These are phyloP conservation scores for Paraglomus brasilianum DNA, from an alignment of 192 early-diverging fungal genomes.

Conservation along the genomic window DNA sequence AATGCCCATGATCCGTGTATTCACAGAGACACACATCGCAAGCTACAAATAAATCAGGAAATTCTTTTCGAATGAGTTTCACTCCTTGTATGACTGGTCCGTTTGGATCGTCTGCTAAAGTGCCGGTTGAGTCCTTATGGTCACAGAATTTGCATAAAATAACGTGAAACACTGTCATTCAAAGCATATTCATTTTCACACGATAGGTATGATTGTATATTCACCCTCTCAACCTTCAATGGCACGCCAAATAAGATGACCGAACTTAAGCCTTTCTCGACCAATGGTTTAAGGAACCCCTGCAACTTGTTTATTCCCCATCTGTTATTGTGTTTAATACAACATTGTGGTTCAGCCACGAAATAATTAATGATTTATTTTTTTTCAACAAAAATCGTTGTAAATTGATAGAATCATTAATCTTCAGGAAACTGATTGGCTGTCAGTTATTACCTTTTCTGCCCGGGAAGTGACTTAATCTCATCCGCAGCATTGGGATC, in stretches of 20 bases:
- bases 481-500: constrained; percentile 68
- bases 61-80: constrained; percentile 69
- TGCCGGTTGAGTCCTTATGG: constrained; percentile 69
- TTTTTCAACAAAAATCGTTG: not conserved
- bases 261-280: constrained; percentile 80
- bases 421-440: not conserved
- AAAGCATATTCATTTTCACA: not conserved
- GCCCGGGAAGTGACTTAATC: constrained; percentile 83
- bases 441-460: constrained; percentile 60
- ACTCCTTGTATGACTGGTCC: constrained; percentile 86
- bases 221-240: constrained; percentile 58
- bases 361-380: not conserved
- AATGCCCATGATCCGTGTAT: constrained; percentile 96
- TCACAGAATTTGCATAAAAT: not conserved
- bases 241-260: constrained; percentile 97
- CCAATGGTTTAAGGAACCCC: constrained; percentile 74
- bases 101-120: constrained; percentile 77
- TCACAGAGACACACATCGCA: constrained; percentile 97
- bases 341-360: too few species aligned
- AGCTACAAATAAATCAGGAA: constrained; percentile 80
- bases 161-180: not conserved
- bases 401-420: constrained; percentile 9
- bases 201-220: not conserved
- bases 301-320: constrained; percentile 80
- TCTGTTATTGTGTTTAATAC: constrained; percentile 25